Evolutionary conservation across 208 protist species (phyloP), one percentile per base, ranked within the genome.

Genomic region (Leishmania gerbilli): DNA sequence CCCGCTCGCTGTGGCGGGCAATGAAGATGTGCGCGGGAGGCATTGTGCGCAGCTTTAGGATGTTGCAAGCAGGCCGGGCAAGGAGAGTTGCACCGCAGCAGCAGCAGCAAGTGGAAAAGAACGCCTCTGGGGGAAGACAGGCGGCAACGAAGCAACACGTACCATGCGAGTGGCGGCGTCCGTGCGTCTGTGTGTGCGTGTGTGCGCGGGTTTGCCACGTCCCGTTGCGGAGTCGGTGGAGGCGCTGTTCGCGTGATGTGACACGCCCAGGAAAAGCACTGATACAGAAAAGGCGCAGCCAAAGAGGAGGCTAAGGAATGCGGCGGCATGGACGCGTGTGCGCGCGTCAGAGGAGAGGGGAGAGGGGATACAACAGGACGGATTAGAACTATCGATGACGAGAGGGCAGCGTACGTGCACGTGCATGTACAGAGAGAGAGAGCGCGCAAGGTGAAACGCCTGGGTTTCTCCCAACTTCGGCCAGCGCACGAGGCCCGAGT

Each of bases 1-100:
- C 53, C 21, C 91, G 84, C 69, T 93, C 89, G 56, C 90, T 84
- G 68, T 95, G 91, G 47, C 91, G 91, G 4, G 88, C 88, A 74
- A 91, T 80, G 62, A 88, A 84, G 34, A 91, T 85, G 15, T 79
- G 47, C 19, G 79, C 42, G 0, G 88, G 88, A 19, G 88, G 78
- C 88, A 89, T 91, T 0, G 62, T n/a, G 21, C 24, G 13, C 7
- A 27, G 60, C 19, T 1, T 40, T 24, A 55, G 53, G 34, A 31
- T 55, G 49, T 51, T 53, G 40, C 37, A 55, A 77, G n/a, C 15
- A 4, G 67, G 47, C 19, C 15, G 72, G 17, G 60, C 27, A 77
- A 58, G n/a, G 56, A 71, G 69, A 75, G 55, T 21, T 45, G 19
- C 37, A 40, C 31, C 13, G 31, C 31, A 37, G 62, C 62, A n/a